Evolutionary conservation across 306 rosid species (phyloP).

Genomic region (Dalbergia cochinchinensis): DNA sequence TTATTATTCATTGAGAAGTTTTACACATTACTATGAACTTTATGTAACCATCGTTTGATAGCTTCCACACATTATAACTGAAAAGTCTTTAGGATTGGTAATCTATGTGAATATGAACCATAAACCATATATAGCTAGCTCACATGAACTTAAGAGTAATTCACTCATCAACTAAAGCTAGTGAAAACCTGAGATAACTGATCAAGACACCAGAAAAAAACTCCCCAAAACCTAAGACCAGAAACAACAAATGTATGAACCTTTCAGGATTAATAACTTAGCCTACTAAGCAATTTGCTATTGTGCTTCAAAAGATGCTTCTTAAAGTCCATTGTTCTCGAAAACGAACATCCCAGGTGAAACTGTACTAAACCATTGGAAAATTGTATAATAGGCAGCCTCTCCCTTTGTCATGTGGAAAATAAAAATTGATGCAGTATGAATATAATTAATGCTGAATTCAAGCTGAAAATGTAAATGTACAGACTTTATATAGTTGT

Average conservation of each 20-base stretch:
- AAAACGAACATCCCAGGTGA: slow-evolving; percentile 18
- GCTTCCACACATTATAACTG: neutral
- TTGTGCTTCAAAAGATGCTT: slow-evolving; percentile 6
- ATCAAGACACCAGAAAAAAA: slow-evolving; percentile 29
- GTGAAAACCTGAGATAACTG: slow-evolving; percentile 11
- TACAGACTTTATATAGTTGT: neutral
- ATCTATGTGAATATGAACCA: slow-evolving; percentile 34
- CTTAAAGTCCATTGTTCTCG: slow-evolving; percentile 26
- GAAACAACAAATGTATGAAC: neutral
- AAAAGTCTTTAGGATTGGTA: slow-evolving; percentile 21
- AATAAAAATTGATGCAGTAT: neutral
- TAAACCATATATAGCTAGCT: slow-evolving; percentile 23
- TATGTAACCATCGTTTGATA: slow-evolving; percentile 17
- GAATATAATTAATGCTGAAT: neutral
- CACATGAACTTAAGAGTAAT: slow-evolving; percentile 6
- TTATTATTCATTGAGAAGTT: slow-evolving; percentile 26
- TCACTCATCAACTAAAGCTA: slow-evolving; percentile 20
- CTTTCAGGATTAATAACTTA: slow-evolving; percentile 8
- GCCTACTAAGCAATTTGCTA: neutral
- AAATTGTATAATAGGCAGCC: neutral
- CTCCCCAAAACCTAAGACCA: neutral
- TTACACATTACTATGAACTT: slow-evolving; percentile 24
- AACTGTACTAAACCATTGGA: slow-evolving; percentile 9
- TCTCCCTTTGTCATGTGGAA: neutral
- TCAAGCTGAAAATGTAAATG: neutral